phyloP scores from a whole-genome alignment of 2,329 filamentous ascomycete species.

The Fusarium armeniacum region DNA sequence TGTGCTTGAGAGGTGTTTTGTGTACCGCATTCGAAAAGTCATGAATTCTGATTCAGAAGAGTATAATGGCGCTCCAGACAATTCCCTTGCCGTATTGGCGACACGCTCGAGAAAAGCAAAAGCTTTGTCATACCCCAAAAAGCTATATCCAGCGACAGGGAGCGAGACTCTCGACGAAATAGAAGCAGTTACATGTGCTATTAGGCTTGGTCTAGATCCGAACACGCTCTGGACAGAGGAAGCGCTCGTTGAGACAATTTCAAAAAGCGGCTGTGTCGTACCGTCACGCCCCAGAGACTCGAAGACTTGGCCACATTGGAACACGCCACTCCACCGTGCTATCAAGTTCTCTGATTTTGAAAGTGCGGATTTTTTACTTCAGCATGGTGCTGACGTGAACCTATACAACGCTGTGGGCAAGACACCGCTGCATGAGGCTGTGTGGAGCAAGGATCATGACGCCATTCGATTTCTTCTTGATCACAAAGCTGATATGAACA shows the following conservation, averaged over 20 bases:
- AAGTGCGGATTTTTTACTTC: background rate
- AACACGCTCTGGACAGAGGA: background rate
- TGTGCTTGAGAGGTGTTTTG: no score
- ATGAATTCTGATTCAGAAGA: background rate
- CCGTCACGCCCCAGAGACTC: no score
- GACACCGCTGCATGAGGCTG: background rate
- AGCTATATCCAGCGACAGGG: accelerated
- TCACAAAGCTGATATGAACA: background rate
- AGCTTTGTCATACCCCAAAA: background rate
- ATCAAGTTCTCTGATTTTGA: background rate
- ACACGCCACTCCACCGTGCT: background rate
- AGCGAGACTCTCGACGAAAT: background rate
- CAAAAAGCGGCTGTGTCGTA: background rate
- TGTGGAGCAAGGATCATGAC: background rate
- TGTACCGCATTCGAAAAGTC: no score
- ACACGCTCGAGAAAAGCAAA: accelerated
- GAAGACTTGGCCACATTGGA: background rate
- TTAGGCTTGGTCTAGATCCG: background rate
- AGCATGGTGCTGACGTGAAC: background rate
- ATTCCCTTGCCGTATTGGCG: background rate
- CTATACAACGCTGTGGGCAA: background rate
- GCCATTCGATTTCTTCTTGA: background rate
- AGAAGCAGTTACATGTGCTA: background rate
- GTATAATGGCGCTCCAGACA: no score
- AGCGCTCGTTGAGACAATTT: background rate